Percentiles rank a stretch among this genome's conserved stretches.
Conservation (phyloP, 768 basidiomycete species). For the Rhodotorula kratochvilovae region DNA sequence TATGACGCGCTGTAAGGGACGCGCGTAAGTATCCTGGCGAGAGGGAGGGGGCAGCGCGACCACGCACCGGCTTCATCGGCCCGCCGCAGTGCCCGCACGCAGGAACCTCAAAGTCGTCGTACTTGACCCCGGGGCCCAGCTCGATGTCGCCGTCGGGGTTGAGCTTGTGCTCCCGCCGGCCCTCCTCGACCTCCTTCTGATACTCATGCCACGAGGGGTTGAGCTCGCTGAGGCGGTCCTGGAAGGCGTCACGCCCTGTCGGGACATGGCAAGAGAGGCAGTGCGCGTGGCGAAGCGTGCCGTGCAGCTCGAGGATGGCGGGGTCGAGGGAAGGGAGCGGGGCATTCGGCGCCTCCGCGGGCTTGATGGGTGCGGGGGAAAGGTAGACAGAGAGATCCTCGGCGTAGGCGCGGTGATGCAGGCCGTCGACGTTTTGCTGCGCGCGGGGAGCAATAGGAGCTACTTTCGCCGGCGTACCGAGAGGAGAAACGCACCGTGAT, state of each 20-base stretch:
- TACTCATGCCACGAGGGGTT: constrained; percentile 35
- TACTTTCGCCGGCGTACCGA: too few relatives aligned
- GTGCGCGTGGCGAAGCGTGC: constrained; percentile 37
- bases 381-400: constrained; percentile 25
- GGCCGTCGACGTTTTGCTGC: constrained; percentile 75
- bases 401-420: constrained; percentile 62
- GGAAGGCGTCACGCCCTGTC: constrained; percentile 36
- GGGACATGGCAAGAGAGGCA: constrained; percentile 35
- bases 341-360: background rate
- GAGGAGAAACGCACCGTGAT: constrained; percentile 56
- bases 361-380: constrained; percentile 10
- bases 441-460: too few relatives aligned
- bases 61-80: constrained; percentile 28
- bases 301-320: constrained; percentile 39
- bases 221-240: constrained; percentile 21
- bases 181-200: constrained; percentile 14
- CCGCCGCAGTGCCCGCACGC: constrained; percentile 24
- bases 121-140: constrained; percentile 22
- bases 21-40: background rate
- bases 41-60: background rate
- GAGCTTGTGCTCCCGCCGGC: constrained; percentile 21
- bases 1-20: constrained; percentile 22
- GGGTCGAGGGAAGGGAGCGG: constrained; percentile 19
- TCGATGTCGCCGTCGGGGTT: constrained; percentile 41
- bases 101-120: constrained; percentile 36